Conservation (phyloP, 768 basidiomycete genomes). For the Tylopilus rubrobrunneus region DNA sequence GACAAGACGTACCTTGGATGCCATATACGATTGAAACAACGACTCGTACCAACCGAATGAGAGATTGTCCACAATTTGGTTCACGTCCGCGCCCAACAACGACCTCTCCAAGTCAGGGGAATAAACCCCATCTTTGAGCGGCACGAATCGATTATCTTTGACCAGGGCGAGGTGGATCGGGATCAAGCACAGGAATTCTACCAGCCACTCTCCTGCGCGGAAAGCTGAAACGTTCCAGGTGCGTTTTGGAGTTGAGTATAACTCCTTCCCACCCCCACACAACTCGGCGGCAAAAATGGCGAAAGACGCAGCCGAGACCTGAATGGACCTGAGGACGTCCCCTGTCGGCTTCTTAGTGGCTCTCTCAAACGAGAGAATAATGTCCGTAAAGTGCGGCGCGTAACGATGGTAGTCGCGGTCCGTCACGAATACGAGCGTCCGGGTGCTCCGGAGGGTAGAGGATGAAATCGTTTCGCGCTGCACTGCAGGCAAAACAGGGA, state of each 20-base stretch:
- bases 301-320: constrained; percentile 32
- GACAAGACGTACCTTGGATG: constrained; percentile 39
- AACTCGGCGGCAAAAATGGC: constrained; percentile 22
- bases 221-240: constrained; percentile 36
- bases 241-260: not conserved
- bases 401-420: constrained; percentile 35
- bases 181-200: constrained; percentile 56
- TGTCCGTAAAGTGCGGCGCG: constrained; percentile 40
- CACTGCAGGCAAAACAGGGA: constrained; percentile 54
- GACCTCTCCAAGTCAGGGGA: constrained; percentile 48
- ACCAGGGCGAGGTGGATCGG: constrained; percentile 62
- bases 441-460: constrained; percentile 30
- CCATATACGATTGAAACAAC: constrained; percentile 60
- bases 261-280: not conserved
- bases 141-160: constrained; percentile 56
- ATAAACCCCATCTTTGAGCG: constrained; percentile 54
- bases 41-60: constrained; percentile 66
- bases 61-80: constrained; percentile 49
- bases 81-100: constrained; percentile 56
- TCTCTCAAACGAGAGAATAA: constrained; percentile 45
- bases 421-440: constrained; percentile 43
- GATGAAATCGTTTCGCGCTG: constrained; percentile 40
- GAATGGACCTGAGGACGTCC: constrained; percentile 37
- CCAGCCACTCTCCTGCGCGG: constrained; percentile 57
- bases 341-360: constrained; percentile 51